These are phyloP conservation scores for Rossbeevera mucosa DNA, from an alignment of 768 basidiomycete species.

Conservation along the genomic window DNA sequence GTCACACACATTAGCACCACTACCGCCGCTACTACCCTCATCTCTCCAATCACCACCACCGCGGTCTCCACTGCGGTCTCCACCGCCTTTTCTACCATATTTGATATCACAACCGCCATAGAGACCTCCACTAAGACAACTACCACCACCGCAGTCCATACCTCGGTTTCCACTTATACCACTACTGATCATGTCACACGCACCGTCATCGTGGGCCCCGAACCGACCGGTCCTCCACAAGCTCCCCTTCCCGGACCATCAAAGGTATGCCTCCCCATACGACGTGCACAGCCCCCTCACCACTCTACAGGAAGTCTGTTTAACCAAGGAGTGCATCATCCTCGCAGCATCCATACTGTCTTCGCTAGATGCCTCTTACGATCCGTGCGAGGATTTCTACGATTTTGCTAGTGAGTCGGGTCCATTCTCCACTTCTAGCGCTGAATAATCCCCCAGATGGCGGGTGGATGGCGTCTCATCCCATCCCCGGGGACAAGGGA, in stretches of 20 bases:
- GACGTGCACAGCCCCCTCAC: neutral
- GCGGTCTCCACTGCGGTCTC: constrained; percentile 31
- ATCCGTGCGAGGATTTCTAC: constrained; percentile 96
- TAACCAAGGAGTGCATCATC: constrained; percentile 74
- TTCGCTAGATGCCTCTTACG: constrained; percentile 71
- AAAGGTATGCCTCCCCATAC: constrained; percentile 37
- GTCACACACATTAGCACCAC: constrained; percentile 30
- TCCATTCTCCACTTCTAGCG: neutral
- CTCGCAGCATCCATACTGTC: constrained; percentile 80
- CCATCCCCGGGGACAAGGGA: constrained; percentile 83
- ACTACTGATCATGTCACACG: constrained; percentile 35
- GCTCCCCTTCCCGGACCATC: constrained; percentile 55
- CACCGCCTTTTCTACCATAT: constrained; percentile 29
- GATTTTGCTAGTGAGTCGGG: constrained; percentile 76
- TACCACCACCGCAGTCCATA: constrained; percentile 36
- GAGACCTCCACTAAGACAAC: constrained; percentile 39
- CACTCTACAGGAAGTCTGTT: constrained; percentile 54
- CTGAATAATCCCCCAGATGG: constrained; percentile 49
- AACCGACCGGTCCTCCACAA: constrained; percentile 40
- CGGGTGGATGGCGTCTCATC: constrained; percentile 80
- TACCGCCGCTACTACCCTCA: constrained; percentile 27
- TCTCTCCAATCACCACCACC: constrained; percentile 33
- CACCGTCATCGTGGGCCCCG: constrained; percentile 40
- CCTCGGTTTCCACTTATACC: constrained; percentile 36
- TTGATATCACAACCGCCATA: constrained; percentile 34